Conservation (phyloP, 352 stramenopile genomes). For the Pythium coloratum region DNA sequence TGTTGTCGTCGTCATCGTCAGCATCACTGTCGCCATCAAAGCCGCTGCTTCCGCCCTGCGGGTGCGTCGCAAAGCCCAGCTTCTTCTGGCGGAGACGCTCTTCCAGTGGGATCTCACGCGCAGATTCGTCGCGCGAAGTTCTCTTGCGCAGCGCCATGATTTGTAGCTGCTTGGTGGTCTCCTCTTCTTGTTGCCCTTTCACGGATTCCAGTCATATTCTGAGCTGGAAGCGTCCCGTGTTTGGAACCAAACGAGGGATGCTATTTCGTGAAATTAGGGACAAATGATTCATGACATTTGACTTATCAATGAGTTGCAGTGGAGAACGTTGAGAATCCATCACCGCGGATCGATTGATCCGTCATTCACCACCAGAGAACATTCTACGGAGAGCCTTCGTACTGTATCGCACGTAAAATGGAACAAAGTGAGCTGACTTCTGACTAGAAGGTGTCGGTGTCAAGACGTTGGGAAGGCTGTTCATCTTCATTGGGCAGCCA, state of each 20-base stretch:
- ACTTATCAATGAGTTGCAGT: neutral
- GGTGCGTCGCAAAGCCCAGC: constrained; percentile 52
- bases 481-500: neutral
- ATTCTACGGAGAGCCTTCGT: neutral
- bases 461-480: neutral
- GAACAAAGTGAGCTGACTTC: neutral
- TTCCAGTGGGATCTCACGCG: constrained; percentile 74
- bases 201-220: constrained; percentile 26
- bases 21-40: constrained; percentile 14
- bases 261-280: neutral
- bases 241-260: constrained; percentile 1
- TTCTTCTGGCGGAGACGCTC: constrained; percentile 79
- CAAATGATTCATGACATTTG: constrained; percentile 2
- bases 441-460: neutral
- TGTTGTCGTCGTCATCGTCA: constrained; percentile 16
- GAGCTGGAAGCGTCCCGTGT: constrained; percentile 14
- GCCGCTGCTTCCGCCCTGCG: constrained; percentile 14
- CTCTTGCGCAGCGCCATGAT: constrained; percentile 24
- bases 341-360: neutral
- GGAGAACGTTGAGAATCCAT: constrained; percentile 3
- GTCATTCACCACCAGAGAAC: neutral
- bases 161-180: neutral
- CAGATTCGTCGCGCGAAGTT: constrained; percentile 11
- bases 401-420: neutral
- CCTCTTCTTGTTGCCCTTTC: constrained; percentile 12